Conservation (phyloP, 2,329 filamentous ascomycete genomes). For the Aspergillus quadricinctus region DNA sequence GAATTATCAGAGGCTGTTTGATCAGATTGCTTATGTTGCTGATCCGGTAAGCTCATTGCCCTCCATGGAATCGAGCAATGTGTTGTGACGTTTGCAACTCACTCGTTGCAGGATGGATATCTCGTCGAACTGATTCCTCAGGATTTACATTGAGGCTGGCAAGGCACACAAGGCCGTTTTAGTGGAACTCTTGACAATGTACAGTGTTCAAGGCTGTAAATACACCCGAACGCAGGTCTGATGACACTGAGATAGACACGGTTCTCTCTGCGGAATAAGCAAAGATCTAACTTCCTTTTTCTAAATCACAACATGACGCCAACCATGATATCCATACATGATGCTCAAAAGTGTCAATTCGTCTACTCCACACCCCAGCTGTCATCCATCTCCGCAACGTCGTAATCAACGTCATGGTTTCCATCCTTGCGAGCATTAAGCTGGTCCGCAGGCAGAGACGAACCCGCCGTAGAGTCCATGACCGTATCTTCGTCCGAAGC, state of each 20-base stretch:
- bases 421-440: conserved; percentile 15
- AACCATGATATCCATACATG: neutral
- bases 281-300: neutral
- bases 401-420: conserved; percentile 45
- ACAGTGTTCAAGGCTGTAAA: neutral
- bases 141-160: conserved; percentile 11
- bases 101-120: conserved; percentile 29
- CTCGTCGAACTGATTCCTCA: conserved; percentile 32
- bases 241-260: neutral
- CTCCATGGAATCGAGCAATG: neutral
- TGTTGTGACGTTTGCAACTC: neutral
- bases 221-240: conserved; percentile 4
- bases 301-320: neutral
- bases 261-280: neutral
- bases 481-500: conserved; percentile 24
- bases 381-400: conserved; percentile 49
- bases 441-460: conserved; percentile 12
- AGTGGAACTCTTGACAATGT: neutral
- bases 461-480: conserved; percentile 26
- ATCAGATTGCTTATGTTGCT: conserved; percentile 35
- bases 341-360: neutral
- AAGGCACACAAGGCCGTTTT: neutral
- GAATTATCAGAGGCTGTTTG: conserved; percentile 32
- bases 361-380: conserved; percentile 32
- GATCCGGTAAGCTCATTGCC: conserved; percentile 31